phyloP scores from a whole-genome alignment of 768 basidiomycete genomes.

The Strobilomyces echinocephalus region DNA sequence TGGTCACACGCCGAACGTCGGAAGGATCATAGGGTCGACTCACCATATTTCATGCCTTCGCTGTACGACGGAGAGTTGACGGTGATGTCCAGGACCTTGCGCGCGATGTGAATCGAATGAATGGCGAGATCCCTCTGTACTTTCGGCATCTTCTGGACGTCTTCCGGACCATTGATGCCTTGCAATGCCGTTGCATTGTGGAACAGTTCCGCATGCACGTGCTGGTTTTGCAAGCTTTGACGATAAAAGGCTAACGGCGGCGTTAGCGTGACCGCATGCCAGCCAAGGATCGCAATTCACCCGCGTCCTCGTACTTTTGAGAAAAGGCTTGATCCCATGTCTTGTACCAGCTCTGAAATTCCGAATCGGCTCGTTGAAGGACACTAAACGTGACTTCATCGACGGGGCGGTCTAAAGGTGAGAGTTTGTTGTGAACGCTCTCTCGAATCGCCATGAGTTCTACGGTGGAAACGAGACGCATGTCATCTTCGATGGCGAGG shows the following conservation, averaged over 20 bases:
- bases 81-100: slow-evolving; percentile 77
- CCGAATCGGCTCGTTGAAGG: slow-evolving; percentile 66
- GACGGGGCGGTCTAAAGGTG: slow-evolving; percentile 74
- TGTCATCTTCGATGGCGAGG: slow-evolving; percentile 86
- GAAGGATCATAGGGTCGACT: slow-evolving; percentile 15
- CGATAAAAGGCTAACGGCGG: slow-evolving; percentile 70
- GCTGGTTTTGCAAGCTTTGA: slow-evolving; percentile 83
- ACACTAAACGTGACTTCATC: slow-evolving; percentile 67
- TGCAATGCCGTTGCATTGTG: slow-evolving; percentile 80
- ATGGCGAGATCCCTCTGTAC: slow-evolving; percentile 77
- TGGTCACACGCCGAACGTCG: slow-evolving; percentile 1
- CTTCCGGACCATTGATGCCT: slow-evolving; percentile 80
- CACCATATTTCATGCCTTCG: slow-evolving; percentile 90
- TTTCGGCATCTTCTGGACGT: slow-evolving; percentile 77
- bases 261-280: slow-evolving; percentile 3
- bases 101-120: slow-evolving; percentile 78
- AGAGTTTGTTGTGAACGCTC: slow-evolving; percentile 74
- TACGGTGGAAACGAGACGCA: slow-evolving; percentile 91
- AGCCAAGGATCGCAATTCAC: slow-evolving; percentile 35
- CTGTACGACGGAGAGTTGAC: slow-evolving; percentile 79
- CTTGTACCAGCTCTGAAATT: slow-evolving; percentile 79
- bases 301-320: slow-evolving; percentile 77
- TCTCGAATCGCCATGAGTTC: slow-evolving; percentile 90
- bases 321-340: slow-evolving; percentile 79
- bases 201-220: slow-evolving; percentile 79